These are phyloP conservation scores for Hymenoscyphus occultus DNA, from an alignment of 2,329 filamentous ascomycete genomes.

Conservation along the genomic window DNA sequence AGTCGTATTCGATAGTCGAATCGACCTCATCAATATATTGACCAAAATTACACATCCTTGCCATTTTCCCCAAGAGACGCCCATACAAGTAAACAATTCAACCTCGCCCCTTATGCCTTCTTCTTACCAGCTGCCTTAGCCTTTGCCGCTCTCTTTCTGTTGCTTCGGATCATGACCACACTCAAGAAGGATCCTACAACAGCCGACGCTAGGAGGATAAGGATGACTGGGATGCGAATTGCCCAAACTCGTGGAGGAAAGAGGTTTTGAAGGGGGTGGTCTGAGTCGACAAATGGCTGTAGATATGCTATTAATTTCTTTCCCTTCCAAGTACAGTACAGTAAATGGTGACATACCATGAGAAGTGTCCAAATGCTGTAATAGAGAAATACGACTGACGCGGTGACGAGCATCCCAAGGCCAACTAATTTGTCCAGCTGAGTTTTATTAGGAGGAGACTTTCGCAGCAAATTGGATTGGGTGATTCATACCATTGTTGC, in stretches of 20 bases:
- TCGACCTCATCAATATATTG: neutral
- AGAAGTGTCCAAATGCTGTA: constrained; percentile 97
- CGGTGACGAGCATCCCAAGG: constrained; percentile 72
- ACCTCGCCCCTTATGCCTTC: constrained; percentile 64
- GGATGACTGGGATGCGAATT: constrained; percentile 95
- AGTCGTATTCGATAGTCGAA: neutral
- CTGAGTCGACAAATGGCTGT: constrained; percentile 94
- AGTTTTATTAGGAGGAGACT: constrained; percentile 18
- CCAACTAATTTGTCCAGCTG: constrained; percentile 88
- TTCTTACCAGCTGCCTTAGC: constrained; percentile 81
- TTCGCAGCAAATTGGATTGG: neutral
- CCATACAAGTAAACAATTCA: neutral
- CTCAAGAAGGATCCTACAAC: constrained; percentile 95
- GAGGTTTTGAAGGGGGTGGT: constrained; percentile 88
- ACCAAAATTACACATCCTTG: constrained; percentile 4
- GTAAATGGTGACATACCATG: constrained; percentile 63
- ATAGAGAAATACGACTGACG: constrained; percentile 76
- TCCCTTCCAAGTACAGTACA: constrained; percentile 12
- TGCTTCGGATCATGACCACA: constrained; percentile 98
- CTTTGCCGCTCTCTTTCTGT: constrained; percentile 95
- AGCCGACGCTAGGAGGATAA: constrained; percentile 85
- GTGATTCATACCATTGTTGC: constrained; percentile 35
- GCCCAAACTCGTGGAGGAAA: constrained; percentile 98
- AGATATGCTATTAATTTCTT: constrained; percentile 13
- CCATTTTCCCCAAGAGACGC: neutral